These are phyloP conservation scores for Termitomyces sp. DNA, from an alignment of 768 basidiomycete genomes.

Conservation along the genomic window DNA sequence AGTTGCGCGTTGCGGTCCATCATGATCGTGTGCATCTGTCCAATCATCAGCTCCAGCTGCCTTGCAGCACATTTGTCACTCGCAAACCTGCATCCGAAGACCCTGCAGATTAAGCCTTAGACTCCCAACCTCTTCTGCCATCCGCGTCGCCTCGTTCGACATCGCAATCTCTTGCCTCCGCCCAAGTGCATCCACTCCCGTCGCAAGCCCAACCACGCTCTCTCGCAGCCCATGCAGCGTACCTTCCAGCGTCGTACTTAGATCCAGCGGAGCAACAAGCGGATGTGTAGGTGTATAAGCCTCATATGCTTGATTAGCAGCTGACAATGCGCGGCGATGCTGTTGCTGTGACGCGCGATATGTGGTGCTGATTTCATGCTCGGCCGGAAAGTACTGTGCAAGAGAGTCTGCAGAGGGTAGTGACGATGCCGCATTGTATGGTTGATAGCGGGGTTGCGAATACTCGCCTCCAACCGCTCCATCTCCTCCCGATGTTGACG, in stretches of 20 bases:
- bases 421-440: background rate
- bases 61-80: background rate
- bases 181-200: constrained; percentile 55
- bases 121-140: constrained; percentile 70
- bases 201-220: constrained; percentile 54
- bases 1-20: constrained; percentile 67
- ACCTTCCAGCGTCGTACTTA: constrained; percentile 60
- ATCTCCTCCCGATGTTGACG: constrained; percentile 21
- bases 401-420: constrained; percentile 8
- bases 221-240: constrained; percentile 53
- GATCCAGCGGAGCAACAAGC: constrained; percentile 55
- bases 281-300: constrained; percentile 6
- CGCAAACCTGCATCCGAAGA: constrained; percentile 69
- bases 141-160: constrained; percentile 64
- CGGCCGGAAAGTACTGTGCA: constrained; percentile 17
- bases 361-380: constrained; percentile 7
- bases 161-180: constrained; percentile 62
- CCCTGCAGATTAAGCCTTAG: constrained; percentile 69
- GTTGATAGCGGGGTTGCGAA: constrained; percentile 1
- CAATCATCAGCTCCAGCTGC: background rate
- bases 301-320: constrained; percentile 5
- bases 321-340: background rate
- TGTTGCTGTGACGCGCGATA: background rate
- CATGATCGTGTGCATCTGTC: constrained; percentile 64
- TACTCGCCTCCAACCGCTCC: constrained; percentile 2